Percentiles rank a stretch among this genome's conserved stretches.
Conservation (phyloP, 2,329 filamentous ascomycete species). For the Nemania serpens region DNA sequence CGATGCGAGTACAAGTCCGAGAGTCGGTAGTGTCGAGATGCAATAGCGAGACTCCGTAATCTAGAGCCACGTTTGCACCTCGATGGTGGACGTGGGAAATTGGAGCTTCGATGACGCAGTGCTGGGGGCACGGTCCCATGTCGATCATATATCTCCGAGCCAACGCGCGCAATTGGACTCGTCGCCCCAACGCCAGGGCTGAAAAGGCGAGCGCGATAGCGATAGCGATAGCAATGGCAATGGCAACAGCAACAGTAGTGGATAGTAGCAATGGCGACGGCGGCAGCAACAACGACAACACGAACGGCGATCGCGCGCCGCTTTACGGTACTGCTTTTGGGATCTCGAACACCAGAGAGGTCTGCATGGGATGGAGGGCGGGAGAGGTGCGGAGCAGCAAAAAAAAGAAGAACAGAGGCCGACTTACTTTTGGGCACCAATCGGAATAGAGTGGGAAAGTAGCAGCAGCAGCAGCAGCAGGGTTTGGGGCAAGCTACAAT, state of each 20-base stretch:
- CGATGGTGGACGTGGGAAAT: constrained; percentile 19
- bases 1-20: not conserved
- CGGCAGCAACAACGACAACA: not conserved
- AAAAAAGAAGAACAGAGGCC: constrained; percentile 30
- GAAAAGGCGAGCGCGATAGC: constrained; percentile 14
- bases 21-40: constrained; percentile 3
- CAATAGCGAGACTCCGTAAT: constrained; percentile 3
- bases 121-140: constrained; percentile 34
- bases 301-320: not conserved
- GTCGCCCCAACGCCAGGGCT: constrained; percentile 13
- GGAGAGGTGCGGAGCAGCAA: constrained; percentile 15
- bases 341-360: constrained; percentile 33
- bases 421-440: constrained; percentile 61
- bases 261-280: not conserved
- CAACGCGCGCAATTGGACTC: constrained; percentile 23
- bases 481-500: constrained; percentile 36
- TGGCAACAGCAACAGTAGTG: not conserved
- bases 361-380: not conserved
- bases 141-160: constrained; percentile 28
- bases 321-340: constrained; percentile 2
- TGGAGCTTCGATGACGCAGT: constrained; percentile 37
- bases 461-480: constrained; percentile 35
- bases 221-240: not conserved
- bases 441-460: constrained; percentile 37
- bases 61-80: constrained; percentile 4